Evolutionary conservation across 2,329 filamentous ascomycete genomes (phyloP).

Genomic region (Trichoderma sp.): DNA sequence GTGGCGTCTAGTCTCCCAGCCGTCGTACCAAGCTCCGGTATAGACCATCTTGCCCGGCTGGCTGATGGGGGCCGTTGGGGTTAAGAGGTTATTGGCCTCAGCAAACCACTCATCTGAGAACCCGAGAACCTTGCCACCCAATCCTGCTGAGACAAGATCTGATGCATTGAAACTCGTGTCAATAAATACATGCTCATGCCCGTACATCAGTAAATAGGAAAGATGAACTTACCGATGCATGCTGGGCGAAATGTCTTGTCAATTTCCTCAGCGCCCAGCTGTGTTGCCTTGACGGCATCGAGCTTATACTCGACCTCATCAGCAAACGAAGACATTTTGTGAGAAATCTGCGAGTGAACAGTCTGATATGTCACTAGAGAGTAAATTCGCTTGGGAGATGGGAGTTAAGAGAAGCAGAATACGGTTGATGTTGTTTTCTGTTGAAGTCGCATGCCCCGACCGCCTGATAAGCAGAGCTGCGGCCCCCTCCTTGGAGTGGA

Average conservation of each 20-base stretch:
- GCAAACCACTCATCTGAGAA: conserved; percentile 70
- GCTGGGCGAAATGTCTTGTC: conserved; percentile 61
- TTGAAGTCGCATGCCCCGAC: not conserved
- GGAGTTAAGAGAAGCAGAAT: not conserved
- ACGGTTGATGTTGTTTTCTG: not conserved
- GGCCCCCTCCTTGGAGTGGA: conserved; percentile 23
- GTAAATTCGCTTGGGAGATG: not conserved
- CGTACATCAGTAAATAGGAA: not conserved
- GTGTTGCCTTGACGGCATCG: conserved; percentile 51
- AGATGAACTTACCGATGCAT: conserved; percentile 52
- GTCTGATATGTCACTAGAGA: not conserved
- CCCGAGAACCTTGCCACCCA: conserved; percentile 63
- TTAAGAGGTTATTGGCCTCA: conserved; percentile 62
- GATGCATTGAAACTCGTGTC: conserved; percentile 41
- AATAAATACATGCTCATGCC: not conserved
- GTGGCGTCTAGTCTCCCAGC: conserved; percentile 67
- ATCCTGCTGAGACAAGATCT: conserved; percentile 61
- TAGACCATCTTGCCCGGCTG: conserved; percentile 67
- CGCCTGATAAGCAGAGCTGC: not conserved
- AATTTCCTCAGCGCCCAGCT: conserved; percentile 53
- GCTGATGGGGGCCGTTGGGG: conserved; percentile 60
- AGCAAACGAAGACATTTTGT: conserved; percentile 37
- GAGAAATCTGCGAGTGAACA: not conserved
- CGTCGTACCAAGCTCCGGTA: conserved; percentile 68
- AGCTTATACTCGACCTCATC: conserved; percentile 55